Base-by-base conservation (phyloP, 805 yeast species). In the Lipomyces lipofer region DNA sequence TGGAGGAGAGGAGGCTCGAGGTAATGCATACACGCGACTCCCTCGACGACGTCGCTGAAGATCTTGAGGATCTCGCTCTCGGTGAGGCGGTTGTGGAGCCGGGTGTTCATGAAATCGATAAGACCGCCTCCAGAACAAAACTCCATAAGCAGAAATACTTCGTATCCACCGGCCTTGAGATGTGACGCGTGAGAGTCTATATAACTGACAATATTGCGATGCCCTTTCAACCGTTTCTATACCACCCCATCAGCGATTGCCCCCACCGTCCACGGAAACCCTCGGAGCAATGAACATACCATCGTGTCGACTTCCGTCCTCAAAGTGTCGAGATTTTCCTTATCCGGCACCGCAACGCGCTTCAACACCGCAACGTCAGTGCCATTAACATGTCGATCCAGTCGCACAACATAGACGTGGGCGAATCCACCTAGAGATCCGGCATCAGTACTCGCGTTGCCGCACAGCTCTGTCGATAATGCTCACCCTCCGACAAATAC, bases 271-370 rank as follows among this genome's bases (percentile, higher is more conserved):
- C n/a, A n/a, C n/a, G n/a, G n/a, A n/a, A n/a, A n/a, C n/a, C n/a
- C n/a, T n/a, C n/a, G n/a, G n/a, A 12, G 13, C 3, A 25, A 17
- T 10, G 9, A 7, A 39, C 54, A 6, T 43, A 62, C 66, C 98
- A 94, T 92, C 10, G 97, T 95, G 67, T 94, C 98, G 13, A 94
- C 99, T 69, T 94, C 99, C 36, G 95, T 96, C 58, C 98, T 75
- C 47, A 94, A 75, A 22, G 85, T 79, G 64, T 87, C 88, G 67
- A 94, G 76, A 49, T 86, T 86, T 65, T 83, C 80, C 70, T 94
- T 94, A 67, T 86, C 89, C 3, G 97, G 97, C 2, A 94, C 99
- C 29, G 85, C 85, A n/a, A 94, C 98, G 59, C 99, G 79, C 71
- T 94, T 94, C 65, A 94, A 75, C 68, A 98, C 94, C 4, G 92